Evolutionary conservation across 1,139 yeast genomes (phyloP), one percentile per base, ranked within the genome.

Genomic region (Debaryomyces udenii): DNA sequence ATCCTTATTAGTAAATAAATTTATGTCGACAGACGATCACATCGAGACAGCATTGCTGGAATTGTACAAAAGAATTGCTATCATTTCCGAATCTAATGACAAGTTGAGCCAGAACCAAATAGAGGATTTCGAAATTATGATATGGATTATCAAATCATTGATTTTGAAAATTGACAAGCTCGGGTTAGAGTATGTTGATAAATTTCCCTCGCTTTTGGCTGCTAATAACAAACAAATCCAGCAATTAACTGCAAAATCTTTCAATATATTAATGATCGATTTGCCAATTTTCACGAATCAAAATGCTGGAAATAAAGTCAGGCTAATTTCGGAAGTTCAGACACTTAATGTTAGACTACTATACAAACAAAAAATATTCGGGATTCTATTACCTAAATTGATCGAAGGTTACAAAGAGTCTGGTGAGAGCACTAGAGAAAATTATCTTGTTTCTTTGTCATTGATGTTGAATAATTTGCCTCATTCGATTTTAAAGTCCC

Each of bases 311-410:
- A 58, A 27, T 50, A 56, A 32, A 55, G 51, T 48, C 20, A 57
- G 61, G 37, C 49, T 74, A 31, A 81, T 78, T 29, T 70, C 78
- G 2, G 72, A 74, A 31, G 79, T 78, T 13, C 61, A 74, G 48
- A 80, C 80, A 46, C 70, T 84, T 43, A 78, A 82, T 45, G 78
- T 85, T 18, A 76, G 86, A 43, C 60, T 78, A 33, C 69, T 93
- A 23, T 86, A 85, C 68, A 89, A 88, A 57, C 98, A 93, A 56
- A 81, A 83, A 48, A 70, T 86, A 16, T 88, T 88, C 60, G 79
- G 79, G 43, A 65, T 70, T 7, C 66, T 81, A 3, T 67, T 83
- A 16, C 82, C 82, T 1, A 62, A 59, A 35, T 55, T 84, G 30
- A 69, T 78, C 10, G 52, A 57, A 0, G 64, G 65, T n/a, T 78